phyloP scores from a whole-genome alignment of 192 early-diverging fungal genomes.

The Backusella mclennaniae region DNA sequence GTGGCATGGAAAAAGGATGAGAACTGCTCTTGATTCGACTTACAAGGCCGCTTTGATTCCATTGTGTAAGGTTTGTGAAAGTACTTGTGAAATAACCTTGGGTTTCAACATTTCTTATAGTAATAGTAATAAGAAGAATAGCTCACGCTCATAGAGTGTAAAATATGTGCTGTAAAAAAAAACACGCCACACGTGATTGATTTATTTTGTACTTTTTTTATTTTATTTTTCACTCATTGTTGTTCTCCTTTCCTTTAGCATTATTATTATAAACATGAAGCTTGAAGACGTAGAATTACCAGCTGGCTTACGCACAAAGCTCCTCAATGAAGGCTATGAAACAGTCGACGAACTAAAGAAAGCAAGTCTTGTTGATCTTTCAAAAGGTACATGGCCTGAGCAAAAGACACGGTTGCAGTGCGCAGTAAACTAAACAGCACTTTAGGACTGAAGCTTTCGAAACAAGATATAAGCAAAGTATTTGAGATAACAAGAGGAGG shows the following conservation, averaged over 20 bases:
- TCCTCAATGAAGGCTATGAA: background rate
- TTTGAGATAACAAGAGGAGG: background rate
- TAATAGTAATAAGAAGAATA: background rate
- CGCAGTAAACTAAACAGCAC: background rate
- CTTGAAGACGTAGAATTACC: background rate
- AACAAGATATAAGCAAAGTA: background rate
- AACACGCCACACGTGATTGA: background rate
- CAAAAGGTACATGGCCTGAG: background rate
- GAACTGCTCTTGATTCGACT: background rate
- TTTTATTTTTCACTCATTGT: background rate
- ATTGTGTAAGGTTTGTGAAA: slow-evolving; percentile 53
- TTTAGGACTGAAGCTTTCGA: background rate
- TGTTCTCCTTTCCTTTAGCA: background rate
- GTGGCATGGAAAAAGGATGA: background rate
- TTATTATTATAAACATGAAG: background rate
- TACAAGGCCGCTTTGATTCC: slow-evolving; percentile 56
- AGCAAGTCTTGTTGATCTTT: background rate
- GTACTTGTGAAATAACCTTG: slow-evolving; percentile 60
- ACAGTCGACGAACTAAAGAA: background rate
- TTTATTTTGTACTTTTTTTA: background rate
- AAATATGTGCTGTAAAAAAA: background rate
- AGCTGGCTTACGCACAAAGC: background rate
- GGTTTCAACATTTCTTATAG: slow-evolving; percentile 50
- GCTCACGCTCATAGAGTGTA: background rate
- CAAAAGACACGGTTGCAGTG: background rate